phyloP scores from a whole-genome alignment of 306 rosid genomes.

The Luffa acutangula region DNA sequence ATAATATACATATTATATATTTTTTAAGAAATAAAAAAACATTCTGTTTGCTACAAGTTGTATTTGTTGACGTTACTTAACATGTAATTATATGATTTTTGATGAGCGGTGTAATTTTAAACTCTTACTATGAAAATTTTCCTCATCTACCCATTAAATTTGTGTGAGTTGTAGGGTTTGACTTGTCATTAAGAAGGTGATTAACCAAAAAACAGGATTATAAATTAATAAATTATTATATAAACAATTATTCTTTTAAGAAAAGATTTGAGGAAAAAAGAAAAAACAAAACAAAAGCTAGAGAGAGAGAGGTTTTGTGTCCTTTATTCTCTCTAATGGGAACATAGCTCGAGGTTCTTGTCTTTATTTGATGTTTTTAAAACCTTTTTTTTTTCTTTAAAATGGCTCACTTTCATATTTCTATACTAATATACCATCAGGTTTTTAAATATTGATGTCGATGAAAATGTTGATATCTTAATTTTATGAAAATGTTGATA shows the following conservation, averaged over 20 bases:
- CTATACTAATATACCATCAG: too few species aligned
- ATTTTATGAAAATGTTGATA: too few species aligned
- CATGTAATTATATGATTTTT: not conserved
- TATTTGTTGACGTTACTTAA: not conserved
- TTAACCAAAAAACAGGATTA: not conserved
- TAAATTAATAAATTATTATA: not conserved
- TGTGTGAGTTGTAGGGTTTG: not conserved
- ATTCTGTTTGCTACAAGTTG: not conserved
- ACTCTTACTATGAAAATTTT: not conserved
- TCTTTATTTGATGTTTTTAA: not conserved
- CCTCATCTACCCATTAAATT: not conserved
- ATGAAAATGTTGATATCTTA: too few species aligned
- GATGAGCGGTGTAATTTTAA: not conserved
- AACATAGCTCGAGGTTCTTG: slow-evolving; percentile 23
- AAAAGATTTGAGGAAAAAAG: not conserved
- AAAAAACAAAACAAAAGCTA: not conserved
- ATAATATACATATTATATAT: too few species aligned
- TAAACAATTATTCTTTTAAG: not conserved
- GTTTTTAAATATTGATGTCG: too few species aligned
- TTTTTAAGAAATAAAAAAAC: not conserved
- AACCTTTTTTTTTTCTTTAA: not conserved
- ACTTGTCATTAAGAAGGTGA: not conserved
- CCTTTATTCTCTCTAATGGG: slow-evolving; percentile 13
- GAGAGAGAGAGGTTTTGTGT: not conserved
- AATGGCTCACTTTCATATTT: not conserved